phyloP scores from a whole-genome alignment of 1,139 yeast genomes.

The Lipomyces yarrowii region DNA sequence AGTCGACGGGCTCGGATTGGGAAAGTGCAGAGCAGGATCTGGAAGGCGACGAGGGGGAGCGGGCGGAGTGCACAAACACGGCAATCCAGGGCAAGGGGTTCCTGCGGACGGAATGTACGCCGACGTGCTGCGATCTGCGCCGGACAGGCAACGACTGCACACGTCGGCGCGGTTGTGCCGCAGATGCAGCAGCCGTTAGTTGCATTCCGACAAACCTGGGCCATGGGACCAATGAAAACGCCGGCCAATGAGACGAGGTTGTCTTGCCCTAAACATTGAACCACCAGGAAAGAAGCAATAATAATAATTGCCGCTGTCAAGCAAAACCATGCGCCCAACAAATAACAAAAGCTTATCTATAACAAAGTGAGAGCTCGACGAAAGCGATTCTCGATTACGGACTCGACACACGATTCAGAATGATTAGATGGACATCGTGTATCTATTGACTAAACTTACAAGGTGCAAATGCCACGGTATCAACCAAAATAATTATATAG shows the following conservation, averaged over 20 bases:
- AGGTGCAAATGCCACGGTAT: neutral
- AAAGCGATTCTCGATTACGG: no score
- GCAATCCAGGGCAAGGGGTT: constrained; percentile 19
- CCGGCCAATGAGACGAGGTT: no score
- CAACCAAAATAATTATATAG: neutral
- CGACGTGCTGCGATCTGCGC: constrained; percentile 10
- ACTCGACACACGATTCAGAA: no score
- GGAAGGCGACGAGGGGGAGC: constrained; percentile 18
- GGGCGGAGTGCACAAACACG: constrained; percentile 18
- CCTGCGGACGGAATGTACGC: neutral
- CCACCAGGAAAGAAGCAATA: no score
- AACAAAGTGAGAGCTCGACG: no score
- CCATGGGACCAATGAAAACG: no score
- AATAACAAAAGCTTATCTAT: no score
- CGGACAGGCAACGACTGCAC: neutral
- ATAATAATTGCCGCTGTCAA: no score
- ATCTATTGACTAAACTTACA: neutral
- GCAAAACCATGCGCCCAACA: no score
- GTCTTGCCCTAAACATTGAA: no score
- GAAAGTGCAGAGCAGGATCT: constrained; percentile 24
- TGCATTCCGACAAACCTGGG: no score
- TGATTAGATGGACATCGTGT: neutral
- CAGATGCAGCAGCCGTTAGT: neutral
- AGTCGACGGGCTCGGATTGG: constrained; percentile 15
- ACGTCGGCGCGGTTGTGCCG: neutral